Conservation (phyloP, 2,329 filamentous ascomycete genomes). For the Fusarium fujikuroi region DNA sequence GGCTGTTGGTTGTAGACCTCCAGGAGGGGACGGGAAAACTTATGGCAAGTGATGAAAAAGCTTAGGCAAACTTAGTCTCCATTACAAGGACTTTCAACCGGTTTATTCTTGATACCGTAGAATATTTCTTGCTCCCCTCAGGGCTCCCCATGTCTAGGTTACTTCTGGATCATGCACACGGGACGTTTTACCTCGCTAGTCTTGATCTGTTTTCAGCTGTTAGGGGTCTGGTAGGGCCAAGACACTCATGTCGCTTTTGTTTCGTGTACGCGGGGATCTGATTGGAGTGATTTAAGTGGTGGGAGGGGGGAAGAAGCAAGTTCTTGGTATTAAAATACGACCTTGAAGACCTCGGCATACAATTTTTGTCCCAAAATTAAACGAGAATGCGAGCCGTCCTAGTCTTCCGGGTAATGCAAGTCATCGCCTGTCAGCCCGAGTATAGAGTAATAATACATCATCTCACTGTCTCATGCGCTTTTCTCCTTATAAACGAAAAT, state of each 20-base stretch:
- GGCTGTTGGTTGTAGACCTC: background rate
- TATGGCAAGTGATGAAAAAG: background rate
- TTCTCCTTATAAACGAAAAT: accelerated
- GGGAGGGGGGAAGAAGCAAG: background rate
- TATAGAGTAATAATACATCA: background rate
- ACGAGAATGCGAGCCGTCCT: background rate
- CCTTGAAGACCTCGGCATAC: background rate
- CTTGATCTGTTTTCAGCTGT: background rate
- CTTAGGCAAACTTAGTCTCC: accelerated
- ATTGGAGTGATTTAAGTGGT: background rate
- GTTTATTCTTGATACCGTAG: accelerated
- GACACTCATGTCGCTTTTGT: background rate
- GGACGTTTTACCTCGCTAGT: background rate
- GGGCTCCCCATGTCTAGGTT: background rate
- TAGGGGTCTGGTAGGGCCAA: background rate
- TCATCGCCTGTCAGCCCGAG: background rate
- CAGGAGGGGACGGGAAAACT: background rate
- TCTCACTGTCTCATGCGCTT: too few relatives aligned
- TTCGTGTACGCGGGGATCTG: background rate
- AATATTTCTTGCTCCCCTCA: background rate
- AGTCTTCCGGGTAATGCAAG: too few relatives aligned
- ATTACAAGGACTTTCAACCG: accelerated
- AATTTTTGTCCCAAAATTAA: background rate
- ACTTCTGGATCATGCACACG: background rate
- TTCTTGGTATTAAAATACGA: background rate